Percentiles rank a stretch among this genome's conserved stretches.
Conservation (phyloP, 169 alveolate species). For the Eimeria mitis region DNA sequence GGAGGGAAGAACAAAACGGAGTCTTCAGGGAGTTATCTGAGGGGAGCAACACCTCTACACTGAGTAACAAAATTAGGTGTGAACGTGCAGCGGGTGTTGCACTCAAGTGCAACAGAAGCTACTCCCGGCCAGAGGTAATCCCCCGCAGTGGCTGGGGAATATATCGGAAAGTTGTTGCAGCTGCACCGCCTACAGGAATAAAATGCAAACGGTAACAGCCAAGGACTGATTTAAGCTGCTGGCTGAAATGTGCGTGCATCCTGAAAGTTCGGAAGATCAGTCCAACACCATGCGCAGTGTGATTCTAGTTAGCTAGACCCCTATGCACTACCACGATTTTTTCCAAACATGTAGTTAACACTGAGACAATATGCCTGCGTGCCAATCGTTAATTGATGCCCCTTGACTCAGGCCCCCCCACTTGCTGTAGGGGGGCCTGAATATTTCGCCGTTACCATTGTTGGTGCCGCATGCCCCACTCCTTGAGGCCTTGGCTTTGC, state of each 20-base stretch:
- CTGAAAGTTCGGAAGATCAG: not conserved
- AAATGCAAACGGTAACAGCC: not conserved
- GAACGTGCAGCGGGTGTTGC: not conserved
- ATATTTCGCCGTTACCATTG: not conserved
- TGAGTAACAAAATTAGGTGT: not conserved
- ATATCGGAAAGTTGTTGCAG: not conserved
- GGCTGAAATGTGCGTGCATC: not conserved
- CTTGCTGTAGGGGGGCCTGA: not conserved
- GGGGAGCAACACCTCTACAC: not conserved
- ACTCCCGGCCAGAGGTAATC: not conserved
- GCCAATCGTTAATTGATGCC: not conserved
- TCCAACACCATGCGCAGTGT: not conserved
- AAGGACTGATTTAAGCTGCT: not conserved
- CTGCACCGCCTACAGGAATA: not conserved
- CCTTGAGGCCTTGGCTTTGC: not conserved
- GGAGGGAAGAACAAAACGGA: not conserved
- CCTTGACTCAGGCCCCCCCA: too few relatives aligned
- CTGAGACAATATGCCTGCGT: not conserved
- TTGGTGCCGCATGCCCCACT: not conserved
- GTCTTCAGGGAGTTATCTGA: not conserved
- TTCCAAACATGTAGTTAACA: not conserved
- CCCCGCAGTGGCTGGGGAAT: not conserved
- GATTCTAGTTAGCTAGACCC: too few relatives aligned
- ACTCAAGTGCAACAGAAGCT: not conserved
- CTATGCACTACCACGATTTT: not conserved